These are phyloP conservation scores for Jacaranda mimosifolia DNA, from an alignment of 257 asterid species.

Conservation along the genomic window DNA sequence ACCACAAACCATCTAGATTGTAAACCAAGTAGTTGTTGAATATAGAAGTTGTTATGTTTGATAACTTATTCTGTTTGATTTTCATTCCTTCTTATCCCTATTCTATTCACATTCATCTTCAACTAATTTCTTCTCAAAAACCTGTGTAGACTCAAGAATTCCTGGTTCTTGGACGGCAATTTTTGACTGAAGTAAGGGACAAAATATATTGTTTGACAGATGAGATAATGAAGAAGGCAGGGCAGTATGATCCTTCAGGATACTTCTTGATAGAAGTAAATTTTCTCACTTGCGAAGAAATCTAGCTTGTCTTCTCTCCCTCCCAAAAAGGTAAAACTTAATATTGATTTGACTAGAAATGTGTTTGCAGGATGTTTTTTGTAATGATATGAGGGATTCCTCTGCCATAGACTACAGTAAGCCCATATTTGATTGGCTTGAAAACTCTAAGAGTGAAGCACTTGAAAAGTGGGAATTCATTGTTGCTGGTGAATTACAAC, in stretches of 20 bases:
- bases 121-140: conserved; percentile 38
- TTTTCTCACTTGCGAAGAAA: conserved; percentile 20
- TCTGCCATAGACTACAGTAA: conserved; percentile 74
- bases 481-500: conserved; percentile 70
- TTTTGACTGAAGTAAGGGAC: conserved; percentile 84
- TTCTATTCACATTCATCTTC: conserved; percentile 10
- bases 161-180: conserved; percentile 82
- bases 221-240: conserved; percentile 78
- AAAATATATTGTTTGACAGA: conserved; percentile 82
- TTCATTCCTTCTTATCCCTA: conserved; percentile 11
- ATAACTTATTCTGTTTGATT: conserved; percentile 13
- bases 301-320: conserved; percentile 11
- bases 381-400: conserved; percentile 72
- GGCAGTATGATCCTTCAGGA: conserved; percentile 77
- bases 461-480: conserved; percentile 87
- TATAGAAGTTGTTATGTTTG: conserved; percentile 4
- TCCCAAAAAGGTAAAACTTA: conserved; percentile 9
- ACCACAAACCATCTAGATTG: neutral
- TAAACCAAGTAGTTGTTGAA: neutral
- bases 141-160: conserved; percentile 81
- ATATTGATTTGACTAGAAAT: conserved; percentile 27
- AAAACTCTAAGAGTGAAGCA: conserved; percentile 70
- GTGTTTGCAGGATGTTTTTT: conserved; percentile 72
- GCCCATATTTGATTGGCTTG: conserved; percentile 85
- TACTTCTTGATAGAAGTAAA: conserved; percentile 88